Base-by-base conservation (phyloP, 352 stramenopile species). In the Phytopythium kandeliae region DNA sequence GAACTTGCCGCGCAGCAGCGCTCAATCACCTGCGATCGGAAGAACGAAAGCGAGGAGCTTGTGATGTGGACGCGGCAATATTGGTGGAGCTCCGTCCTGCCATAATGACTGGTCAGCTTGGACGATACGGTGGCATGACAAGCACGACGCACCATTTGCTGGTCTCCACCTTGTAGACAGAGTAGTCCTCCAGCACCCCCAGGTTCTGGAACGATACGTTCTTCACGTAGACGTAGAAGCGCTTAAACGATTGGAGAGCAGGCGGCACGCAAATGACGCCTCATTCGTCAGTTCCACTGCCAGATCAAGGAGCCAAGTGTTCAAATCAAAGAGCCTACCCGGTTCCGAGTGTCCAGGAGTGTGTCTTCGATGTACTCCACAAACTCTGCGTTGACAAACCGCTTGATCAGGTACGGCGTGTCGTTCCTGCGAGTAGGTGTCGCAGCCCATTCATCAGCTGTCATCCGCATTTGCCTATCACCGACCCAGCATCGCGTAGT, bases 351-450 rank as follows among this genome's bases (percentile, higher is more conserved):
- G 65, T 92, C 82, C 13, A 89, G 57, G 15, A 92, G 60, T 24
- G 78, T 86, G 48, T 89, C 71, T 53, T 92, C 82, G 45, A 89
- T 54, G 46, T 87, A 90, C 40, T 90, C 78, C 25, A 92, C 61
- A 30, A 74, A 89, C 13, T 90, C 82, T 34, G 60, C 66, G 46
- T 62, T 85, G 6, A 65, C 79, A 56, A 92, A 92, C 15, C 79
- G 74, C 53, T 88, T 89, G 63, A 92, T 88, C 37, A 90, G 53
- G 44, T 78, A 86, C 31, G 82, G 79, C 28, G 67, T 71, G 22
- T 79, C 81, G 51, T 92, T 92, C 9, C 76, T 88, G 33, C 38
- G 51, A 10, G 17, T 19, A 13, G 17, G 35, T 19, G 17, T 11
- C 16, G 4, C 38, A 45, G n/a, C 11, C 19, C 38, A 28, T 16